These are phyloP conservation scores for Eucalyptus pauciflora DNA, from an alignment of 345 rosid species.

Conservation along the genomic window DNA sequence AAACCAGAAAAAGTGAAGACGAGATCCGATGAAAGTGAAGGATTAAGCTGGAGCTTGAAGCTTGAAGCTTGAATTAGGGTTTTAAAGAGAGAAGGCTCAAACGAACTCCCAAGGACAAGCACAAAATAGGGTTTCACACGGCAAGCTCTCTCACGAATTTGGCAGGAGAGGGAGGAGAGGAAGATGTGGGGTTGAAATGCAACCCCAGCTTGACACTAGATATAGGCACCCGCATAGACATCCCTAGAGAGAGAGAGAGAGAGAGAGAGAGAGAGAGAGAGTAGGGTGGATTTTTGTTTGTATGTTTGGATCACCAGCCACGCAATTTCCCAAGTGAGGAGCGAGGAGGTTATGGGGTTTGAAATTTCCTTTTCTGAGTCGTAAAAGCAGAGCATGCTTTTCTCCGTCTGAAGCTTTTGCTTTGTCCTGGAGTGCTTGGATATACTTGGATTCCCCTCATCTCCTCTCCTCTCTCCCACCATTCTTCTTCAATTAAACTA, in stretches of 20 bases:
- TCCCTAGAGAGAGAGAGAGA: background rate
- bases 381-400: conserved; percentile 12
- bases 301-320: background rate
- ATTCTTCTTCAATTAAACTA: background rate
- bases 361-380: conserved; percentile 61
- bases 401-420: background rate
- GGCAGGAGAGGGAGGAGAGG: conserved; percentile 32
- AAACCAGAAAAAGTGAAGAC: background rate
- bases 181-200: conserved; percentile 32
- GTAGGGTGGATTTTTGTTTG: background rate
- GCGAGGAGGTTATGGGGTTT: background rate
- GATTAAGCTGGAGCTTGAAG: background rate
- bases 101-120: background rate
- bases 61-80: background rate
- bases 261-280: background rate
- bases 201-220: conserved; percentile 29
- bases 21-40: background rate
- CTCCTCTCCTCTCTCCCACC: background rate
- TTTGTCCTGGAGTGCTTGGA: conserved; percentile 7
- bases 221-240: conserved; percentile 24
- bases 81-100: background rate
- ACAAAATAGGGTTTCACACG: background rate
- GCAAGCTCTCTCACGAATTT: background rate
- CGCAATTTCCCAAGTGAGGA: conserved; percentile 18
- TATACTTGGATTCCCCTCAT: background rate